Evolutionary conservation across 2,329 filamentous ascomycete genomes (phyloP).

Genomic region (Zymoseptoria pseudotritici): DNA sequence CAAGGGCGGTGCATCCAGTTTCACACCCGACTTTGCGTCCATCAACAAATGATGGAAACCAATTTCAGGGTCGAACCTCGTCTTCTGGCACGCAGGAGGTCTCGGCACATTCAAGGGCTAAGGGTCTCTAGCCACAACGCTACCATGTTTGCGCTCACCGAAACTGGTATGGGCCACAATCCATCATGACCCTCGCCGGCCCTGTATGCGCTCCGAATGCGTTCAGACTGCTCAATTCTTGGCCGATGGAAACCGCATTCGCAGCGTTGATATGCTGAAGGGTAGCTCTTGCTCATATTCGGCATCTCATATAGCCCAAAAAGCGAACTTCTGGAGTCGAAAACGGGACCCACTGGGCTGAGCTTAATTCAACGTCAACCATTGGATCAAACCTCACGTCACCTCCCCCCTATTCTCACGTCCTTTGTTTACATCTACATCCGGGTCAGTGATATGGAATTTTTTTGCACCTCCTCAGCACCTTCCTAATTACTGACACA

Average conservation of each 20-base stretch:
- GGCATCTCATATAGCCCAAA: not conserved
- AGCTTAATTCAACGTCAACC: not conserved
- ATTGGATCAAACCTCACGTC: not conserved
- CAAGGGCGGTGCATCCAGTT: constrained; percentile 56
- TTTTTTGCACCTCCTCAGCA: not conserved
- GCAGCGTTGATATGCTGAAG: not conserved
- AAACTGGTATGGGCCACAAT: not conserved
- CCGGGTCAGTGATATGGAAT: not conserved
- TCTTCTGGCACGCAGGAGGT: not conserved
- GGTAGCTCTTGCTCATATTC: not conserved
- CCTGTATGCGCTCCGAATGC: not conserved
- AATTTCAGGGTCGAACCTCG: not conserved
- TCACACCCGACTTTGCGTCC: constrained; percentile 53
- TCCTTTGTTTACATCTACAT: not conserved
- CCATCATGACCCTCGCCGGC: not conserved
- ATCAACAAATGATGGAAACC: constrained; percentile 5
- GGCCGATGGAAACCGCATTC: not conserved
- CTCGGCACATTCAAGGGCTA: not conserved
- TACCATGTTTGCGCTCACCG: not conserved
- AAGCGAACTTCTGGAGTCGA: not conserved
- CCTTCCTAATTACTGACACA: not conserved
- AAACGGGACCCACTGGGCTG: not conserved
- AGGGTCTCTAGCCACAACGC: not conserved
- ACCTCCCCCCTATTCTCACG: not conserved
- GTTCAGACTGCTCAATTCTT: not conserved